Evolutionary conservation across 768 basidiomycete species (phyloP).

Genomic region (Tylopilus felleus): DNA sequence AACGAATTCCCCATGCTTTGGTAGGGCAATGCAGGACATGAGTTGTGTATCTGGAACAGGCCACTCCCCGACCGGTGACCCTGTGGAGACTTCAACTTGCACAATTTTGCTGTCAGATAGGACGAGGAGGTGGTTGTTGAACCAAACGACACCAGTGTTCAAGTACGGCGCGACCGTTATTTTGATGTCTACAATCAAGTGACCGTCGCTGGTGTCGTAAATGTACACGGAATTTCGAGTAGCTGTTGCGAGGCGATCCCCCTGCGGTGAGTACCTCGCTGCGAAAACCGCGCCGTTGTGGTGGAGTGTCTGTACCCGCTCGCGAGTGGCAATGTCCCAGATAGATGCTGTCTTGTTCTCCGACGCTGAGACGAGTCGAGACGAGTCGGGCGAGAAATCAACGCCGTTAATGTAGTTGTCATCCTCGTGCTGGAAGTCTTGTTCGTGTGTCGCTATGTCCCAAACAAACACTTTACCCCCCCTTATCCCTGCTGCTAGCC

Average conservation of each 20-base stretch:
- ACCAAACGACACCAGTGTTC: not conserved
- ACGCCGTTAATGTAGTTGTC: not conserved
- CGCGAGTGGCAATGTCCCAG: not conserved
- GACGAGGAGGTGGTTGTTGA: not conserved
- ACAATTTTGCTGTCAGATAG: not conserved
- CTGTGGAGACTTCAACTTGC: not conserved
- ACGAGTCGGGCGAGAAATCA: not conserved
- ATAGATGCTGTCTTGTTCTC: not conserved
- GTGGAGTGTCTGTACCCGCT: not conserved
- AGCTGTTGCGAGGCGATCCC: not conserved
- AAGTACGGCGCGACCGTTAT: fast-evolving
- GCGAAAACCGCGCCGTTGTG: not conserved
- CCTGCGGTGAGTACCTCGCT: not conserved
- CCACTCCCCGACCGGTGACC: not conserved
- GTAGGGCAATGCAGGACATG: not conserved
- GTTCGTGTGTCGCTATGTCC: not conserved
- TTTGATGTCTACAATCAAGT: not conserved
- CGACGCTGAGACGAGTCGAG: not conserved
- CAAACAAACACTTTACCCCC: not conserved
- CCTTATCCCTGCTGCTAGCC: not conserved
- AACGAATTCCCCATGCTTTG: not conserved
- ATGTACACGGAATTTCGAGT: not conserved
- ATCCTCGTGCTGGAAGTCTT: not conserved
- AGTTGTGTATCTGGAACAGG: not conserved
- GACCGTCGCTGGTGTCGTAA: not conserved